Evolutionary conservation across 2,329 filamentous ascomycete species (phyloP).

Genomic region (Cytospora chrysosperma): DNA sequence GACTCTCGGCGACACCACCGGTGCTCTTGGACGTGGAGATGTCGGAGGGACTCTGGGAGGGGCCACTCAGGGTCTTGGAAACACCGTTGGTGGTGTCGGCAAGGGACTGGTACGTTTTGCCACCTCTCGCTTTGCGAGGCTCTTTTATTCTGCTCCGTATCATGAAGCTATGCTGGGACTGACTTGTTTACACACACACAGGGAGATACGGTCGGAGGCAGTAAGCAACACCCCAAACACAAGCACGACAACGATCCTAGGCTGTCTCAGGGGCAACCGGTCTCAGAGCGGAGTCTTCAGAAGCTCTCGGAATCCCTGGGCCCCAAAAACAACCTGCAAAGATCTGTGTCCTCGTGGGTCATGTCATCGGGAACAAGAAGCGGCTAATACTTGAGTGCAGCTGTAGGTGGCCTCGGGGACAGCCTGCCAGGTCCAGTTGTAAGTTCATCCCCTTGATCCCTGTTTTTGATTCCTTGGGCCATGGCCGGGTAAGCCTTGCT

Average conservation of each 20-base stretch:
- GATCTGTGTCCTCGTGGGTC: constrained; percentile 15
- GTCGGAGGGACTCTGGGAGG: constrained; percentile 16
- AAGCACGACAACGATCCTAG: background rate
- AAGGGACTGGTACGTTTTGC: constrained; percentile 19
- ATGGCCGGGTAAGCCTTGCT: background rate
- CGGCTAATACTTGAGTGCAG: constrained; percentile 7
- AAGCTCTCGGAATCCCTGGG: constrained; percentile 6
- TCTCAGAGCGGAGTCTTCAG: constrained; percentile 13
- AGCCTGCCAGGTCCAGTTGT: constrained; percentile 20
- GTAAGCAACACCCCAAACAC: constrained; percentile 15
- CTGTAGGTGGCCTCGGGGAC: constrained; percentile 22
- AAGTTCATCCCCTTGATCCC: background rate
- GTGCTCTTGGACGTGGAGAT: constrained; percentile 20
- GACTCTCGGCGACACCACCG: constrained; percentile 20
- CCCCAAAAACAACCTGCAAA: constrained; percentile 16
- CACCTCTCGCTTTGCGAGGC: no score
- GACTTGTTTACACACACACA: background rate
- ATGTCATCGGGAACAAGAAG: constrained; percentile 15
- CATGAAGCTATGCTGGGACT: background rate
- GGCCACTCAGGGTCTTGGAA: constrained; percentile 15
- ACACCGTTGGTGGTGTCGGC: constrained; percentile 22
- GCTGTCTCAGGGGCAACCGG: constrained; percentile 18
- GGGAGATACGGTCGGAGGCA: constrained; percentile 23
- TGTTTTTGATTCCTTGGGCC: background rate
- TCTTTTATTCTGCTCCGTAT: fast-evolving